Conservation (phyloP, 192 early-diverging fungal genomes). For the Fimicolochytrium jonesii region DNA sequence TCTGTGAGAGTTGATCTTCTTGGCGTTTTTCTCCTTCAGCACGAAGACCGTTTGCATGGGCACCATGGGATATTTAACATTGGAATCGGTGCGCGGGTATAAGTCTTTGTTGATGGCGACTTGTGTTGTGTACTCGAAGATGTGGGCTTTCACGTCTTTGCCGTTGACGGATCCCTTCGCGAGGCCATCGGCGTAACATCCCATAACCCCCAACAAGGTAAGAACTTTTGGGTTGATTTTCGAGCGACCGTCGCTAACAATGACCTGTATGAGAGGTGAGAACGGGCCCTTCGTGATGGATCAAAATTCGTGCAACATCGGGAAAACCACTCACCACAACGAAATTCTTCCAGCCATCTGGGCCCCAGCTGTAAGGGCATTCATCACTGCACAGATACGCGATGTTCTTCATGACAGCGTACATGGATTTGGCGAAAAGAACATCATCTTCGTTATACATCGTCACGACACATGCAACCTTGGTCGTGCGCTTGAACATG, state of each 20-base stretch:
- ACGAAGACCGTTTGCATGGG: constrained; percentile 51
- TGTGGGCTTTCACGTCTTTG: constrained; percentile 41
- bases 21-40: constrained; percentile 58
- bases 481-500: constrained; percentile 52
- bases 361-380: constrained; percentile 55
- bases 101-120: constrained; percentile 28
- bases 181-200: constrained; percentile 52
- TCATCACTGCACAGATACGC: constrained; percentile 52
- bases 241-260: constrained; percentile 74
- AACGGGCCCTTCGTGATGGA: no score
- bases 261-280: no score
- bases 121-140: constrained; percentile 55
- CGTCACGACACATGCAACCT: constrained; percentile 69
- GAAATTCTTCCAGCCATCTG: constrained; percentile 67
- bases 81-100: constrained; percentile 15
- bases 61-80: constrained; percentile 12
- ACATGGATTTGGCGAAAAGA: constrained; percentile 60
- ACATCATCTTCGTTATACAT: constrained; percentile 65
- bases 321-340: no score
- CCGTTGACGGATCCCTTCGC: constrained; percentile 40
- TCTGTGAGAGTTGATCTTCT: constrained; percentile 59
- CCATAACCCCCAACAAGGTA: constrained; percentile 60
- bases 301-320: no score
- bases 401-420: constrained; percentile 63
- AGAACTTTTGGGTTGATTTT: constrained; percentile 71